Percentiles rank a stretch among this genome's conserved stretches.
phyloP scores from a whole-genome alignment of 2,329 filamentous ascomycete genomes.

The Aspergillus versicolor region DNA sequence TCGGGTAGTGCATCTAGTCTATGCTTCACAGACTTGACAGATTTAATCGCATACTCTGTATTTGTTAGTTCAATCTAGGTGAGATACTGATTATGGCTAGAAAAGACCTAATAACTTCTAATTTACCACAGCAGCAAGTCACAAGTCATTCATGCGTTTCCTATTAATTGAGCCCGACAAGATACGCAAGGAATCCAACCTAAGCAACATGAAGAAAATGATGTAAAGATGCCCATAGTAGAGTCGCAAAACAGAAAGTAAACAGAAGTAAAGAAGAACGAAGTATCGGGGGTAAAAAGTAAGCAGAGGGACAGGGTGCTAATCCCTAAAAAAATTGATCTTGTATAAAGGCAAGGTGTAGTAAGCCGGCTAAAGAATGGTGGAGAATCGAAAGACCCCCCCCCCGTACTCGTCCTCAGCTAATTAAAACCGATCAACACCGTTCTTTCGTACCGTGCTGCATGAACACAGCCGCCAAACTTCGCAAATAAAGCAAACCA shows the following conservation, averaged over 20 bases:
- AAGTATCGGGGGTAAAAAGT: constrained; percentile 16
- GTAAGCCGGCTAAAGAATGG: constrained; percentile 35
- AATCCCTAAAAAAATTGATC: constrained; percentile 27
- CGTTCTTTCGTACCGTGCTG: constrained; percentile 11
- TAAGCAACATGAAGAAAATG: constrained; percentile 22
- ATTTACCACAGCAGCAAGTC: constrained; percentile 12
- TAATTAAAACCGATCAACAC: constrained; percentile 8
- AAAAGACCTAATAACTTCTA: constrained; percentile 10
- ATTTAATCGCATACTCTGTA: background rate
- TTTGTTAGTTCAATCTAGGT: background rate
- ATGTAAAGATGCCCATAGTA: constrained; percentile 19
- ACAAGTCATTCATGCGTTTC: constrained; percentile 30
- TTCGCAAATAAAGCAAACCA: background rate
- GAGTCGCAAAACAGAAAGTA: constrained; percentile 16
- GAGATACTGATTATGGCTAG: background rate
- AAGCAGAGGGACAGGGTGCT: constrained; percentile 16
- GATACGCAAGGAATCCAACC: constrained; percentile 34
- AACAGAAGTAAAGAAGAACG: constrained; percentile 19
- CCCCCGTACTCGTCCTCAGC: constrained; percentile 17
- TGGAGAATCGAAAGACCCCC: constrained; percentile 23
- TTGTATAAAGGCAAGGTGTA: constrained; percentile 27
- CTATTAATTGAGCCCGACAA: constrained; percentile 38
- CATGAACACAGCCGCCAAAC: background rate
- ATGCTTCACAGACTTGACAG: too few species aligned
- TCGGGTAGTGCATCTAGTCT: too few species aligned